Evolutionary conservation across 148 eudicot species (phyloP).

Genomic region (Fagopyrum tataricum): DNA sequence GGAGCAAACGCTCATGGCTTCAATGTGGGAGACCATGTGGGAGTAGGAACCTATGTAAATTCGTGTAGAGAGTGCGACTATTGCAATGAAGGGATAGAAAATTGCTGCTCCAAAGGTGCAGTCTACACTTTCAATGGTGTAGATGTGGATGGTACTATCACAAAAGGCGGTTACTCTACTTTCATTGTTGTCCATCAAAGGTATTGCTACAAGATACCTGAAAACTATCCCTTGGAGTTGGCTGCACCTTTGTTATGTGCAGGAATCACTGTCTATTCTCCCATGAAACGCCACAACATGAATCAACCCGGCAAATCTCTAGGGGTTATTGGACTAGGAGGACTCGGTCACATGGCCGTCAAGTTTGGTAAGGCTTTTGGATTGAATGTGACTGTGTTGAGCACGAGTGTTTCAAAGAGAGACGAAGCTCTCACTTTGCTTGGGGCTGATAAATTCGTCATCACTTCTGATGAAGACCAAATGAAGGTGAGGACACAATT

Average conservation of each 20-base stretch:
- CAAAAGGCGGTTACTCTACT: constrained; percentile 35
- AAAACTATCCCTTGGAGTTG: constrained; percentile 23
- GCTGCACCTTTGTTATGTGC: constrained; percentile 51
- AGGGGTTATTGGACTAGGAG: constrained; percentile 41
- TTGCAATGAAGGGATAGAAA: constrained; percentile 51
- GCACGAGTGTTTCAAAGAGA: constrained; percentile 35
- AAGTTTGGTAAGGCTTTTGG: constrained; percentile 50
- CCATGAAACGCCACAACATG: constrained; percentile 25
- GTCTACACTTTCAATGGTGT: constrained; percentile 15
- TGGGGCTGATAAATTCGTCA: constrained; percentile 26
- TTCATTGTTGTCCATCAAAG: constrained; percentile 31
- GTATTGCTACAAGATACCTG: constrained; percentile 29
- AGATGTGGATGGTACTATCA: constrained; percentile 26
- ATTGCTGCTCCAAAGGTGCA: constrained; percentile 38
- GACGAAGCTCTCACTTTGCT: constrained; percentile 32
- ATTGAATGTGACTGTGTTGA: constrained; percentile 39
- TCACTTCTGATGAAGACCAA: constrained; percentile 9
- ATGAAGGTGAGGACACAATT: constrained; percentile 11
- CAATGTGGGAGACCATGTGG: constrained; percentile 72
- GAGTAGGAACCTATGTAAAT: constrained; percentile 75
- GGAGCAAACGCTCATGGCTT: constrained; percentile 52
- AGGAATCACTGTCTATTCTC: constrained; percentile 41
- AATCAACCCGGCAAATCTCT: constrained; percentile 34
- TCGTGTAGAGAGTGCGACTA: constrained; percentile 78
- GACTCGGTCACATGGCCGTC: constrained; percentile 42